A percentile compares a stretch with the other conserved stretches of the same genome.
These are phyloP conservation scores for Lecanicillium sp. DNA, from an alignment of 2,329 filamentous ascomycete genomes.

Conservation along the genomic window DNA sequence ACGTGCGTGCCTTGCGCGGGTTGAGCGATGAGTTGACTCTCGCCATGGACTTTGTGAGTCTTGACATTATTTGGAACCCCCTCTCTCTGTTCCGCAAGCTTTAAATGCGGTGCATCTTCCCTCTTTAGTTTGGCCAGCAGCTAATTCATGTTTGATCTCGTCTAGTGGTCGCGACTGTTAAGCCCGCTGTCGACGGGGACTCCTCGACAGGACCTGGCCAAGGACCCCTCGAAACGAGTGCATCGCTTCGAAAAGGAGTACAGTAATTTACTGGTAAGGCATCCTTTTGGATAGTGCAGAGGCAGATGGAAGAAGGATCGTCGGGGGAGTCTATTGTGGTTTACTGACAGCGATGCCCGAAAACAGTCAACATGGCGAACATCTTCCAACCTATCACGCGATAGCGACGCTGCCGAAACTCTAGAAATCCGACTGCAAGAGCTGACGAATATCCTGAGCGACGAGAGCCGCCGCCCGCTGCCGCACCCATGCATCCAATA, in stretches of 20 bases:
- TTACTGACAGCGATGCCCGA: neutral
- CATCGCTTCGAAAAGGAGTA: slow-evolving; percentile 62
- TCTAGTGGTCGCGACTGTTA: slow-evolving; percentile 59
- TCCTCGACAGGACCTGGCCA: slow-evolving; percentile 50
- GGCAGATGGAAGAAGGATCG: too few relatives aligned
- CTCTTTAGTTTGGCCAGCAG: slow-evolving; percentile 3
- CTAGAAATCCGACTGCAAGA: slow-evolving; percentile 56
- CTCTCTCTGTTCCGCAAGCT: neutral
- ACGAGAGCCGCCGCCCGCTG: slow-evolving; percentile 79
- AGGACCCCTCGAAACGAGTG: slow-evolving; percentile 54
- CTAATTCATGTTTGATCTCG: too few relatives aligned
- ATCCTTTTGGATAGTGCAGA: neutral
- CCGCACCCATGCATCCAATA: slow-evolving; percentile 90
- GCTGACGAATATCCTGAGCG: slow-evolving; percentile 66
- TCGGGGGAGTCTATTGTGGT: too few relatives aligned
- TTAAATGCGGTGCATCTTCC: neutral
- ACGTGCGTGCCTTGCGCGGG: too few relatives aligned
- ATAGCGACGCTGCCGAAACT: slow-evolving; percentile 53
- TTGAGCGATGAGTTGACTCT: slow-evolving; percentile 36
- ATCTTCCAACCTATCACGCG: slow-evolving; percentile 50
- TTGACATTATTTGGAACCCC: neutral
- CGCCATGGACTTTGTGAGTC: slow-evolving; percentile 50
- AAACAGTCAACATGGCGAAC: slow-evolving; percentile 48
- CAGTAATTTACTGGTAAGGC: slow-evolving; percentile 49
- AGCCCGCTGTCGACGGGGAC: slow-evolving; percentile 49